Evolutionary conservation across 192 early-diverging fungal genomes (phyloP).

Genomic region (Gaertneriomyces sp.): DNA sequence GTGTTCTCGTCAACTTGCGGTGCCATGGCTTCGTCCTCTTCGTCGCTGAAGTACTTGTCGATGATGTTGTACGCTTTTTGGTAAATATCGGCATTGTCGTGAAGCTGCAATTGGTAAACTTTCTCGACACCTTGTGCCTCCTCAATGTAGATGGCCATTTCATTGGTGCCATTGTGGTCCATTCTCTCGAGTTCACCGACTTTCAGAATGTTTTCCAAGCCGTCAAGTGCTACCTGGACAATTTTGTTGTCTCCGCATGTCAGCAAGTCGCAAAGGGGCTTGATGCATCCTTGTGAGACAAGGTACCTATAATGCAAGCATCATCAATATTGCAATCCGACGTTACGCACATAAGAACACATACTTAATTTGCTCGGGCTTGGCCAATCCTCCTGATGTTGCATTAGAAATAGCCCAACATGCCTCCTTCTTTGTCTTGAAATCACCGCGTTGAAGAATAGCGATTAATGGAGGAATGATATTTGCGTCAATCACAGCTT

Average conservation of each 20-base stretch:
- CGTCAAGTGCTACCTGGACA: slow-evolving; percentile 94
- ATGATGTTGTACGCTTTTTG: slow-evolving; percentile 93
- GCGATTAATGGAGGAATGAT: slow-evolving; percentile 87
- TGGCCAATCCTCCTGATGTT: slow-evolving; percentile 81
- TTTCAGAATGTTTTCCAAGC: slow-evolving; percentile 95
- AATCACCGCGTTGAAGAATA: slow-evolving; percentile 83
- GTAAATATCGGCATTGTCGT: slow-evolving; percentile 96
- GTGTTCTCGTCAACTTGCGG: slow-evolving; percentile 71
- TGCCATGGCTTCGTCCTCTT: slow-evolving; percentile 67
- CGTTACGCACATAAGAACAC: not conserved
- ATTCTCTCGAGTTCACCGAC: slow-evolving; percentile 85
- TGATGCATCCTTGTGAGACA: slow-evolving; percentile 88
- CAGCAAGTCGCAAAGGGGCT: slow-evolving; percentile 91
- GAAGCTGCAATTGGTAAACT: slow-evolving; percentile 89
- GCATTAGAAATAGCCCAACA: slow-evolving; percentile 99
- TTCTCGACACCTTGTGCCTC: slow-evolving; percentile 93
- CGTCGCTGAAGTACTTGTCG: slow-evolving; percentile 90
- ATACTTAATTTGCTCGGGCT: slow-evolving; percentile 88
- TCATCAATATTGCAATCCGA: not conserved
- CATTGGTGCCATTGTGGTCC: slow-evolving; percentile 65
- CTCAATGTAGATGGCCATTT: slow-evolving; percentile 87
- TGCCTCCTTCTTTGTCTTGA: slow-evolving; percentile 98
- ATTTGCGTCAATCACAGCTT: slow-evolving; percentile 92
- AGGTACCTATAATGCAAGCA: slow-evolving; percentile 52
- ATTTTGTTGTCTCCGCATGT: slow-evolving; percentile 92